Conservation (phyloP, 2,329 filamentous ascomycete genomes). For the Fusarium sp. region DNA sequence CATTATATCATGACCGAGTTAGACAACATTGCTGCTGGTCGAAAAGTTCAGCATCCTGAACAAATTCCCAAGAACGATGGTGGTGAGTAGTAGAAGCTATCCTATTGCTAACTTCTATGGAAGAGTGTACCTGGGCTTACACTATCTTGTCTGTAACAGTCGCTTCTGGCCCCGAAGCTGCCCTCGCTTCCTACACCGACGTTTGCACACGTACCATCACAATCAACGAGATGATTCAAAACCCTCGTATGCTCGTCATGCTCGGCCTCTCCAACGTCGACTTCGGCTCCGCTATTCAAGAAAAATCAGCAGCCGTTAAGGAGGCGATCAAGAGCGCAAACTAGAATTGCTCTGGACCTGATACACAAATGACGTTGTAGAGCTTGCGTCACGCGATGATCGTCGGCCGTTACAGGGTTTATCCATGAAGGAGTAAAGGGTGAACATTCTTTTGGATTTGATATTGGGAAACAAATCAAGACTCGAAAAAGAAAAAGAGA, state of each 20-base stretch:
- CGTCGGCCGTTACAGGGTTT: conserved; percentile 4
- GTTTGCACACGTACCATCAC: conserved; percentile 48
- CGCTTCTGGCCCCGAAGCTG: conserved; percentile 37
- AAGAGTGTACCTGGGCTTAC: background rate
- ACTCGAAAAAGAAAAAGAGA: background rate
- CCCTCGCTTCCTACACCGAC: conserved; percentile 46
- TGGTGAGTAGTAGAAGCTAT: conserved; percentile 43
- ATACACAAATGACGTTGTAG: conserved; percentile 23
- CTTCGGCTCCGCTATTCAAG: conserved; percentile 45
- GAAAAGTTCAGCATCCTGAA: conserved; percentile 49
- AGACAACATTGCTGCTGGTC: conserved; percentile 52
- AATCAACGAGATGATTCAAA: conserved; percentile 49
- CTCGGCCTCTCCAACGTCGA: conserved; percentile 49
- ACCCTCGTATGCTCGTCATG: conserved; percentile 47
- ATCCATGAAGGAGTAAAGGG: conserved; percentile 3
- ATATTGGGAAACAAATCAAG: background rate
- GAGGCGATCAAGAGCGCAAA: conserved; percentile 27
- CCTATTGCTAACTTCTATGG: background rate
- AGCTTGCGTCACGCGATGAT: conserved; percentile 21
- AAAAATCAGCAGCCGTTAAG: conserved; percentile 44
- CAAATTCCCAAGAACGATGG: conserved; percentile 50
- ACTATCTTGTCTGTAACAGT: conserved; percentile 17
- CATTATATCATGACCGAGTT: conserved; percentile 57
- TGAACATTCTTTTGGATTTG: background rate
- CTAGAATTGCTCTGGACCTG: background rate